Evolutionary conservation across 2,329 filamentous ascomycete genomes (phyloP).

Genomic region (Trichoderma atroviride): DNA sequence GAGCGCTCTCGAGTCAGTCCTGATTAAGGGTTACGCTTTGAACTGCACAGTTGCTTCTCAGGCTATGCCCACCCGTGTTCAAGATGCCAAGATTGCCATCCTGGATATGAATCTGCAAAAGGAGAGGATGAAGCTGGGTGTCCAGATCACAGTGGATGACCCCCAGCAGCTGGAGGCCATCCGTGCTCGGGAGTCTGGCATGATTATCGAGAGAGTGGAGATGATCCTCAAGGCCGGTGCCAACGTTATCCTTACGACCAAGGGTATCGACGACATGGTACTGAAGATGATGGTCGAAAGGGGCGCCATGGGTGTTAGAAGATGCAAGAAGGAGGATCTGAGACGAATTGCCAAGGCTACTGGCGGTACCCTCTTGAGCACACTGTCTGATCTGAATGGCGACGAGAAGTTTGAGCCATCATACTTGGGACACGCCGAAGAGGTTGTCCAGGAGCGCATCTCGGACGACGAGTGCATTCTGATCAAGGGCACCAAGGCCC

Average conservation of each 20-base stretch:
- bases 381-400: conserved; percentile 92
- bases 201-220: conserved; percentile 90
- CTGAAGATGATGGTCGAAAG: conserved; percentile 93
- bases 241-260: conserved; percentile 95
- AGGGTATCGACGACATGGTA: conserved; percentile 96
- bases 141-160: conserved; percentile 97
- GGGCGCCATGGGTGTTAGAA: conserved; percentile 91
- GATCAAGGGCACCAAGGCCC: conserved; percentile 91
- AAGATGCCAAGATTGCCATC: conserved; percentile 94
- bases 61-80: conserved; percentile 91
- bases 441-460: conserved; percentile 97
- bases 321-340: conserved; percentile 98
- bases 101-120: conserved; percentile 99
- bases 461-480: conserved; percentile 98
- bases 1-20: conserved; percentile 80
- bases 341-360: conserved; percentile 95
- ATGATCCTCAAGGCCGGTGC: conserved; percentile 97
- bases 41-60: conserved; percentile 99
- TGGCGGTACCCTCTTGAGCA: conserved; percentile 88
- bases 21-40: conserved; percentile 94
- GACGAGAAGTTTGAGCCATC: conserved; percentile 95
- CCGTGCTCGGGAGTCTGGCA: conserved; percentile 85
- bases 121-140: conserved; percentile 98
- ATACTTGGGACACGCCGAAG: conserved; percentile 86
- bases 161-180: conserved; percentile 98